Evolutionary conservation across 495 filamentous ascomycete genomes (phyloP).

Genomic region (Peziza echinospora): DNA sequence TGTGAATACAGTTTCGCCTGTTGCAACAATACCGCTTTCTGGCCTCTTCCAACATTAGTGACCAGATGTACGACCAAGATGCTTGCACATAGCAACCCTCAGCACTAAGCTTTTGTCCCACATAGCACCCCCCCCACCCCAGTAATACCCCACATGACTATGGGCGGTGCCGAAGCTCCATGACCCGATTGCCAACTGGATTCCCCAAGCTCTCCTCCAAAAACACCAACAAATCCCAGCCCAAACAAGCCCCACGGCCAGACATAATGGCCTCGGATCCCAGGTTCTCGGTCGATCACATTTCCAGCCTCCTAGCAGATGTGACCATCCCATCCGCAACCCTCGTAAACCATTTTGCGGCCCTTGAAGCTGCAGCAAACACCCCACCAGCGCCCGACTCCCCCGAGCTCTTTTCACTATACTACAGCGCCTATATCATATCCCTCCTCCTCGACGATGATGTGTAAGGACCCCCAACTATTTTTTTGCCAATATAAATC

Average conservation of each 20-base stretch:
- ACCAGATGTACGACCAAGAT: not conserved
- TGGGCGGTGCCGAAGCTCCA: too few species aligned
- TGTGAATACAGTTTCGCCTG: not conserved
- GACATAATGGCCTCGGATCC: not conserved
- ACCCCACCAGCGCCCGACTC: constrained; percentile 17
- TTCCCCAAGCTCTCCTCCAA: not conserved
- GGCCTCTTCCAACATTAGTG: not conserved
- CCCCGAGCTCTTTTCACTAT: constrained; percentile 23
- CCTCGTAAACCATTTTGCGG: constrained; percentile 25
- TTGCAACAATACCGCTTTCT: too few species aligned
- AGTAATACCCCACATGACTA: constrained; percentile 3
- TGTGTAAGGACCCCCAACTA: constrained; percentile 22
- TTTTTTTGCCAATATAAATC: not conserved
- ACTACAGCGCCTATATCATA: constrained; percentile 31
- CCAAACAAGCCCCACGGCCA: not conserved
- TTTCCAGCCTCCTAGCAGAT: constrained; percentile 22
- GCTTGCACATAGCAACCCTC: not conserved
- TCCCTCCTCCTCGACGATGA: constrained; percentile 31
- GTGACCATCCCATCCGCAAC: constrained; percentile 21
- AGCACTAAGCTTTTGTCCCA: constrained; percentile 6
- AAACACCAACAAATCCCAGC: not conserved
- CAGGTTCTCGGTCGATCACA: constrained; percentile 13
- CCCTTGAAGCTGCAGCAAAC: constrained; percentile 26
- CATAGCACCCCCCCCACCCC: not conserved
- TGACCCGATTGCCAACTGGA: too few species aligned